These are phyloP conservation scores for Xanthoceras sorbifolium DNA, from an alignment of 345 rosid species.

Conservation along the genomic window DNA sequence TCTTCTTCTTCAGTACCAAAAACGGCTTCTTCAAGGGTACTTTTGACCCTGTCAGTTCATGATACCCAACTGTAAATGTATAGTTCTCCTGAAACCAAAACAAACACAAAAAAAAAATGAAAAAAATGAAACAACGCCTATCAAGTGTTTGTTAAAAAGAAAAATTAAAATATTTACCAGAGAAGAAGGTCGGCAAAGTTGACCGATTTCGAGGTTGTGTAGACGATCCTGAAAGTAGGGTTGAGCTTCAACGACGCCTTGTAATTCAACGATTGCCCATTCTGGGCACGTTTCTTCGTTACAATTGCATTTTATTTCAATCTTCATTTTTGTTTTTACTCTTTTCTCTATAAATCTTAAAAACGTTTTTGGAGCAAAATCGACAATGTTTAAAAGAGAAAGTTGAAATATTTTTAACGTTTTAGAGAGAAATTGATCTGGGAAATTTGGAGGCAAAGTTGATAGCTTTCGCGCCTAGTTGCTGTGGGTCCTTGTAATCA, in stretches of 20 bases:
- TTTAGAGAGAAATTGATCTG: neutral
- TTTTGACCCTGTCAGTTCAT: constrained; percentile 64
- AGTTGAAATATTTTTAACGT: neutral
- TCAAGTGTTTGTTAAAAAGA: neutral
- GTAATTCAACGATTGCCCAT: constrained; percentile 87
- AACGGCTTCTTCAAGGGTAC: constrained; percentile 67
- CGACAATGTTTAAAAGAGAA: neutral
- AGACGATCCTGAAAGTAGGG: constrained; percentile 56
- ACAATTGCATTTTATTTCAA: constrained; percentile 75
- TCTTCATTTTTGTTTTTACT: constrained; percentile 56
- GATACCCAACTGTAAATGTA: constrained; percentile 83
- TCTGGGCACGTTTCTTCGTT: constrained; percentile 73
- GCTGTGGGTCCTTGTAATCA: no score
- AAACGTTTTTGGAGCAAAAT: neutral
- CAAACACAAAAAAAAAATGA: neutral
- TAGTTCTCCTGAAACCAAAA: constrained; percentile 52
- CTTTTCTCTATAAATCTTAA: neutral
- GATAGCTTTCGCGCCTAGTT: neutral
- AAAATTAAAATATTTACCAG: constrained; percentile 42
- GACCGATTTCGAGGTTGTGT: constrained; percentile 78
- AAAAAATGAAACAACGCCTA: neutral
- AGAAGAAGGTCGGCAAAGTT: constrained; percentile 69
- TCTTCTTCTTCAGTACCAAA: constrained; percentile 71
- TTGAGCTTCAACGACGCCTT: constrained; percentile 76
- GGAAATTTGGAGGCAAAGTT: constrained; percentile 12